A percentile compares a stretch with the other conserved stretches of the same genome.
Conservation (phyloP, 768 basidiomycete genomes). For the Auricularia auricula-judae region DNA sequence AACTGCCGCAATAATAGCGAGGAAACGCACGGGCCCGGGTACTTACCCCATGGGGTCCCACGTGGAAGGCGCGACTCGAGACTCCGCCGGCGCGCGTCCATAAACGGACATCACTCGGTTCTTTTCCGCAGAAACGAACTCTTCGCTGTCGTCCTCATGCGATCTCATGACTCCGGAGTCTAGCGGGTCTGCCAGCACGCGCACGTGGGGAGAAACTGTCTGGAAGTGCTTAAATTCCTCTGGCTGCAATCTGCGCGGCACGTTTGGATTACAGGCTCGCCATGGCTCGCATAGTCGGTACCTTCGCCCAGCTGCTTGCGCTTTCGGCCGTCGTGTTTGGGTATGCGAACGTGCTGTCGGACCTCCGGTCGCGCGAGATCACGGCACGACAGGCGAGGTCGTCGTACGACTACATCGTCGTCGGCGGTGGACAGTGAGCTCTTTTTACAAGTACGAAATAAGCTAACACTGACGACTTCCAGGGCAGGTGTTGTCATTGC, state of each 20-base stretch:
- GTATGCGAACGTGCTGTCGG: background rate
- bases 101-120: background rate
- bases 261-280: background rate
- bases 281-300: background rate
- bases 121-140: background rate
- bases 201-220: background rate
- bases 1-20: too few relatives aligned
- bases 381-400: background rate
- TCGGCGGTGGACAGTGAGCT: slow-evolving; percentile 2
- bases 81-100: background rate
- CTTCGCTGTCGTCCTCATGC: background rate
- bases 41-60: background rate
- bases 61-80: background rate
- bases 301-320: background rate
- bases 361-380: background rate
- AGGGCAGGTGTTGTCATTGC: slow-evolving; percentile 29
- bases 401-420: slow-evolving; percentile 10
- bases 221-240: background rate
- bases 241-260: background rate
- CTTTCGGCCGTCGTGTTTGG: background rate
- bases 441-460: slow-evolving; percentile 20
- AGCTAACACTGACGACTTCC: too few relatives aligned
- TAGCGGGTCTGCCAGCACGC: background rate
- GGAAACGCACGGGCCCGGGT: too few relatives aligned
- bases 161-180: background rate